These are phyloP conservation scores for Phytophthora aleatoria DNA, from an alignment of 352 stramenopile species.

Conservation along the genomic window DNA sequence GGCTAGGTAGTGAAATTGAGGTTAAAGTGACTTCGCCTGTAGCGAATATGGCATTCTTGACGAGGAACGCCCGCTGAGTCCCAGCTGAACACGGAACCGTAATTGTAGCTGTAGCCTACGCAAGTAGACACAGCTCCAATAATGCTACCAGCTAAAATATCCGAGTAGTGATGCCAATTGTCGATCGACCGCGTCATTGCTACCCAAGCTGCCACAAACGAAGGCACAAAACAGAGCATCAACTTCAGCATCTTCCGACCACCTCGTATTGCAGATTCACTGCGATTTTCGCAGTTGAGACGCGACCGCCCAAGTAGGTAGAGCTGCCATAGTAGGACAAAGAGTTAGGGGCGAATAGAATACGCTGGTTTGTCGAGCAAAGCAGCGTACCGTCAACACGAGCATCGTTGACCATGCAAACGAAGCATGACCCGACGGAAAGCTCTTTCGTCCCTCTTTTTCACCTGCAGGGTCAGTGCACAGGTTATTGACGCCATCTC, in stretches of 20 bases:
- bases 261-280: constrained; percentile 46
- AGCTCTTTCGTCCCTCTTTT: constrained; percentile 71
- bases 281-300: constrained; percentile 51
- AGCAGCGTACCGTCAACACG: constrained; percentile 46
- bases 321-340: constrained; percentile 40
- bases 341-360: constrained; percentile 4
- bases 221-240: constrained; percentile 68
- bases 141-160: constrained; percentile 72
- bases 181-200: constrained; percentile 72
- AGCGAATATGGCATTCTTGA: constrained; percentile 28
- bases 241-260: constrained; percentile 65
- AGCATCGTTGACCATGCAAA: constrained; percentile 78
- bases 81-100: constrained; percentile 62
- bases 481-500: constrained; percentile 67
- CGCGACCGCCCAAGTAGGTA: constrained; percentile 71
- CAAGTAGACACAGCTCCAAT: constrained; percentile 47
- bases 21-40: constrained; percentile 6
- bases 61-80: constrained; percentile 47
- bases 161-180: constrained; percentile 83
- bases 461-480: constrained; percentile 52
- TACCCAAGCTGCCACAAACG: constrained; percentile 67
- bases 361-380: background rate
- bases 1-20: constrained; percentile 2
- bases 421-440: constrained; percentile 69
- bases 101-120: constrained; percentile 65